Evolutionary conservation across 768 basidiomycete species (phyloP).

Genomic region (Daedaleopsis nitida): DNA sequence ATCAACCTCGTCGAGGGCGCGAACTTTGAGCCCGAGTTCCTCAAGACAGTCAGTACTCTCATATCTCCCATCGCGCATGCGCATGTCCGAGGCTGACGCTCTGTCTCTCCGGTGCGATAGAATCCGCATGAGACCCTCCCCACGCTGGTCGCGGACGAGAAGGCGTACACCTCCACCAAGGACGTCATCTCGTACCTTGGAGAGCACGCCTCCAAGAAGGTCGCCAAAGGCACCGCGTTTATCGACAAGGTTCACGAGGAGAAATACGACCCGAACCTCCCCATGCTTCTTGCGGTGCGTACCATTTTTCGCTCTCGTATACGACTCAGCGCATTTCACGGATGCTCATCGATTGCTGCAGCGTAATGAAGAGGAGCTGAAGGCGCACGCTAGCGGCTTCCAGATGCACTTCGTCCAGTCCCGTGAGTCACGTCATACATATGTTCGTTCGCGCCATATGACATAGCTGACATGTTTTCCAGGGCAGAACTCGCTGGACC

Average conservation of each 20-base stretch:
- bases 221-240: conserved; percentile 36
- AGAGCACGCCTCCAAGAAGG: conserved; percentile 38
- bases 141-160: conserved; percentile 39
- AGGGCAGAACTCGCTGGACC: conserved; percentile 48
- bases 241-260: conserved; percentile 47
- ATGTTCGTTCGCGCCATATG: not conserved
- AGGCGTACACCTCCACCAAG: conserved; percentile 41
- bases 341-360: conserved; percentile 22
- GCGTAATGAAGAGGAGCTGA: conserved; percentile 50
- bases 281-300: conserved; percentile 42
- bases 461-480: not conserved
- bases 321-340: too few species aligned
- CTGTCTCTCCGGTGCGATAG: conserved; percentile 21
- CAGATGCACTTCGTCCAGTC: conserved; percentile 37
- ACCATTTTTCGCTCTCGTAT: not conserved
- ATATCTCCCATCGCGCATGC: not conserved
- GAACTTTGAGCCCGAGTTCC: conserved; percentile 49
- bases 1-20: conserved; percentile 48
- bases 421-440: conserved; percentile 37
- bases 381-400: conserved; percentile 37
- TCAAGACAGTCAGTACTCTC: conserved; percentile 37
- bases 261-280: conserved; percentile 54
- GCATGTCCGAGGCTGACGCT: not conserved
- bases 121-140: conserved; percentile 49
- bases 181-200: conserved; percentile 46